Evolutionary conservation across 1,284 basidiomycete species (phyloP), one percentile per base, ranked within the genome.

Genomic region (Malassezia pachydermatis): DNA sequence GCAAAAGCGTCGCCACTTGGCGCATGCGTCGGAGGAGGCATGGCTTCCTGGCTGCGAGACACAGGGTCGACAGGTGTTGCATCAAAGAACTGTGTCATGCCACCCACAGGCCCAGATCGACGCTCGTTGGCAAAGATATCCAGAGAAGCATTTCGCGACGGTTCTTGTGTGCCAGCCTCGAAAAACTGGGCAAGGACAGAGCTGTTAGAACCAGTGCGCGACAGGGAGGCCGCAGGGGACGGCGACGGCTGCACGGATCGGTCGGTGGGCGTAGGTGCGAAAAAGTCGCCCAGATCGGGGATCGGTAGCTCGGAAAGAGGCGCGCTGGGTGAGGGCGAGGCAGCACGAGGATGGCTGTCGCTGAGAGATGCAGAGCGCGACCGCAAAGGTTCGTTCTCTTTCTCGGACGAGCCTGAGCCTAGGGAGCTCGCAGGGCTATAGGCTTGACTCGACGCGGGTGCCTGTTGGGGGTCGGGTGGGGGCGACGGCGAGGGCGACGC

Each of bases 101-200:
- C 65, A 14, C 38, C 45, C 9, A 58, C 55, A 27, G 55, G 59
- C 14, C 52, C 58, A 17, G 44, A 54, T 6, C 41, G 50, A 10
- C 27, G 48, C 29, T 59, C 37, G 19, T 63, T 63, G 4, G 56
- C 58, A 35, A 65, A 59, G 17, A 67, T 53, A 47, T 65, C 59
- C 23, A 64, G 50, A n/a, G 58, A 61, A 27, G 59, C 60, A 13
- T 62, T 60, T 14, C 57, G 58, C 39, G 52, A 37, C 9, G 53
- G 46, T 24, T 55, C 47, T 25, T 59, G 57, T 33, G 64, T 64
- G 17, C 63, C 66, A n/a, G 54, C 57, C 22, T 60, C 50, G 45
- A 67, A 67, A 52, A 67, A 67, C 29, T 65, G 63, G 10, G 62
- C 65, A 8, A 67, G 59, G 2, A 62, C 63, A 7, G 60, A 60